Evolutionary conservation across 1,284 basidiomycete species (phyloP).

Genomic region (Trichosporon ovoides): DNA sequence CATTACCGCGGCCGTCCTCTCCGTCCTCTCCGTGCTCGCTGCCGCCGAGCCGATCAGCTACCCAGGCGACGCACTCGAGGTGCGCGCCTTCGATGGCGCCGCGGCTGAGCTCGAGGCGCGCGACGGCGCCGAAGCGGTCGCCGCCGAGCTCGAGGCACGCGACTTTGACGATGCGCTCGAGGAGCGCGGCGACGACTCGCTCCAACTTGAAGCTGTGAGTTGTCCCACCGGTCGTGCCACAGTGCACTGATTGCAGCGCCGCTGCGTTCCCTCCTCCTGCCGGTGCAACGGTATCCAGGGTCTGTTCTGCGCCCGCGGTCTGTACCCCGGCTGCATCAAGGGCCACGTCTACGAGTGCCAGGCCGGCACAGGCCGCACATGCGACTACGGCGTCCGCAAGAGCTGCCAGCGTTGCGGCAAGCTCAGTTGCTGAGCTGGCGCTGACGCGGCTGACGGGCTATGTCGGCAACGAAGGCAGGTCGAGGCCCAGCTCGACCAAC

Average conservation of each 20-base stretch:
- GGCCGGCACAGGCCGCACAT: not conserved
- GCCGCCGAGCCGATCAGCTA: not conserved
- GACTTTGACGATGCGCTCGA: no score
- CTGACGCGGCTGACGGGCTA: no score
- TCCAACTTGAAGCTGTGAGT: no score
- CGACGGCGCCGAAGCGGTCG: not conserved
- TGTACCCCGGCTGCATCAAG: slow-evolving; percentile 1
- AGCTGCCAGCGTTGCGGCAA: not conserved
- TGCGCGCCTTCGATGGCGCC: no score
- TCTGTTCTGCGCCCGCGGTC: not conserved
- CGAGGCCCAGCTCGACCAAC: no score
- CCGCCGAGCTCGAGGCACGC: not conserved
- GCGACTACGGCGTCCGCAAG: not conserved
- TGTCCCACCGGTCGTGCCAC: not conserved
- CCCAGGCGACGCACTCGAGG: not conserved
- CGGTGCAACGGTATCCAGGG: slow-evolving; percentile 2
- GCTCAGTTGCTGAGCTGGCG: not conserved
- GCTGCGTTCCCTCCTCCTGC: not conserved
- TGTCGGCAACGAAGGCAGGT: no score
- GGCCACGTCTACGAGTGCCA: slow-evolving; percentile 5
- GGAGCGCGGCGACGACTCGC: no score
- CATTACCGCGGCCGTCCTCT: not conserved
- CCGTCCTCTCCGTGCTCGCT: not conserved
- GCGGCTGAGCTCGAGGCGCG: no score
- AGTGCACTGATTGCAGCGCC: not conserved